Conservation (phyloP, 306 rosid genomes). For the Glycine tomentella region DNA sequence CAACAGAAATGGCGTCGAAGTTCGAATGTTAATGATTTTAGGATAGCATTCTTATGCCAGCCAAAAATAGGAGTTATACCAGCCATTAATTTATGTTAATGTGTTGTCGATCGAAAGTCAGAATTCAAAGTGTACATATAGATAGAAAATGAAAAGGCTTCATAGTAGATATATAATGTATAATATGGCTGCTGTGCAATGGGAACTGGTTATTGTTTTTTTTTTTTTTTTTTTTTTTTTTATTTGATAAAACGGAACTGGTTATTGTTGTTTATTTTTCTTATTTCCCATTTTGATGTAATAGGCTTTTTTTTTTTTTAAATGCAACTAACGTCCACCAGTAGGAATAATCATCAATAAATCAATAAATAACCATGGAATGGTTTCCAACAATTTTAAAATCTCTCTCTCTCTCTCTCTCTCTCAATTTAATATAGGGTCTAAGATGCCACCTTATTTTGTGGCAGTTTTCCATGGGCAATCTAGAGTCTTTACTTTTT, state of each 20-base stretch:
- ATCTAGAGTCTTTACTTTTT: background rate
- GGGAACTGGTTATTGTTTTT: conserved; percentile 15
- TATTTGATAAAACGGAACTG: conserved; percentile 63
- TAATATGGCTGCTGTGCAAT: conserved; percentile 38
- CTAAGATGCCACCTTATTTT: background rate
- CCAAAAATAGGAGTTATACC: conserved; percentile 44
- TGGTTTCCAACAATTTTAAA: conserved; percentile 17
- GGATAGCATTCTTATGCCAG: conserved; percentile 34
- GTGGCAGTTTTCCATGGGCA: background rate
- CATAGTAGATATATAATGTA: conserved; percentile 2
- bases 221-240: background rate
- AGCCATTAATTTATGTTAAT: conserved; percentile 15
- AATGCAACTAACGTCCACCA: conserved; percentile 5
- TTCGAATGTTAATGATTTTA: conserved; percentile 5
- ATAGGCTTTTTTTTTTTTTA: conserved; percentile 29
- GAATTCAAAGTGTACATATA: conserved; percentile 47
- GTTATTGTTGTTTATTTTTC: conserved; percentile 20
- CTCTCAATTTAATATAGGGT: conserved; percentile 14
- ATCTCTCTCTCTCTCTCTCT: too few species aligned
- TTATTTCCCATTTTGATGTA: conserved; percentile 20
- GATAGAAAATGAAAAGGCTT: conserved; percentile 39
- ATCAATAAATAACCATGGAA: background rate
- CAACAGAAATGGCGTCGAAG: conserved; percentile 38
- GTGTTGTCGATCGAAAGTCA: conserved; percentile 22
- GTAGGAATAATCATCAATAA: conserved; percentile 28